phyloP scores from a whole-genome alignment of 768 basidiomycete species.

The Phlebiopsis gigantea region DNA sequence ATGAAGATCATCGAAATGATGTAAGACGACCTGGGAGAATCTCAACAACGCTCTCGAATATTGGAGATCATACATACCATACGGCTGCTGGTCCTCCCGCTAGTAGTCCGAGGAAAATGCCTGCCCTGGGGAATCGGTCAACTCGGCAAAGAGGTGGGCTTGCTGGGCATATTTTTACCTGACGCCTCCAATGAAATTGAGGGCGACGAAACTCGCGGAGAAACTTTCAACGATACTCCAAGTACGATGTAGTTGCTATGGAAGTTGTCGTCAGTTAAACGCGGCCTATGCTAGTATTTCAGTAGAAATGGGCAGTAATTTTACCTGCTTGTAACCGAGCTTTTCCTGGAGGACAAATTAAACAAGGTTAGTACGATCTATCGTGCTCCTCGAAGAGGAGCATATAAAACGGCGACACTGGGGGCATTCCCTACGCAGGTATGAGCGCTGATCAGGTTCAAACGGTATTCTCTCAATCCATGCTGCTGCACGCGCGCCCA shows the following conservation, averaged over 20 bases:
- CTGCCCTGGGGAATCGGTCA: conserved; percentile 43
- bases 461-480: conserved; percentile 97
- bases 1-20: conserved; percentile 80
- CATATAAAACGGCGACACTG: conserved; percentile 52
- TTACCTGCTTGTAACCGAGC: conserved; percentile 78
- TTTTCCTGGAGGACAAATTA: conserved; percentile 43
- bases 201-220: conserved; percentile 81
- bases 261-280: background rate
- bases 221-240: conserved; percentile 85
- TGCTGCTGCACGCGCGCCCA: conserved; percentile 31
- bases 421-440: conserved; percentile 97
- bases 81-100: conserved; percentile 86
- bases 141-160: background rate
- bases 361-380: conserved; percentile 44
- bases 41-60: conserved; percentile 12
- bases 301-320: background rate
- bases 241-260: conserved; percentile 77
- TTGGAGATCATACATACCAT: conserved; percentile 44
- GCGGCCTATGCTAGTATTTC: background rate
- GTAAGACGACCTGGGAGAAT: conserved; percentile 67
- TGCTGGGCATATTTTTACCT: conserved; percentile 39
- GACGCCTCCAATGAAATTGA: conserved; percentile 87
- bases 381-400: conserved; percentile 35
- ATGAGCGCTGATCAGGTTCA: conserved; percentile 96
- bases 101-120: conserved; percentile 73